Conservation (phyloP, 1,284 basidiomycete genomes). For the Cystobasidium slooffiae region DNA sequence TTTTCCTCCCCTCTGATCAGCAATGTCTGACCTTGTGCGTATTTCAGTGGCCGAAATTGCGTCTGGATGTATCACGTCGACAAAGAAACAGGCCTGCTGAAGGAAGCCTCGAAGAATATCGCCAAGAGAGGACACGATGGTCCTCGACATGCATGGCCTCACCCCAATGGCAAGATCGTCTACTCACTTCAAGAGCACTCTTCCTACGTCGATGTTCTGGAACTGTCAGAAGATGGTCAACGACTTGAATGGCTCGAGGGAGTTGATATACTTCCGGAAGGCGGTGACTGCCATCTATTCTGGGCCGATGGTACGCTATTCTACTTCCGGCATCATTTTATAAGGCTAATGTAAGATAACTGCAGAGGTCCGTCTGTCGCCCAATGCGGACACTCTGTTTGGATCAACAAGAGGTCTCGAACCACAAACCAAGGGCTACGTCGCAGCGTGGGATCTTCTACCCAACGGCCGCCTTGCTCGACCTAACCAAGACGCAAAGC, state of each 20-base stretch:
- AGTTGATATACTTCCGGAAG: slow-evolving; percentile 54
- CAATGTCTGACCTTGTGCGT: slow-evolving; percentile 43
- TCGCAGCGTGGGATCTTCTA: slow-evolving; percentile 55
- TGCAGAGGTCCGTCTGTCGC: slow-evolving; percentile 45
- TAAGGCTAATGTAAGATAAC: slow-evolving; percentile 39
- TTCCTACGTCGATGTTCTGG: slow-evolving; percentile 40
- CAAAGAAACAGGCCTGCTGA: slow-evolving; percentile 51
- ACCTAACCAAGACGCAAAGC: slow-evolving; percentile 45
- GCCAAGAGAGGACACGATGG: slow-evolving; percentile 57
- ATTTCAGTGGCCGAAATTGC: slow-evolving; percentile 57
- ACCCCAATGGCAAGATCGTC: slow-evolving; percentile 57
- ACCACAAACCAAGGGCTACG: slow-evolving; percentile 55
- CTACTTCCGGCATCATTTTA: slow-evolving; percentile 46
- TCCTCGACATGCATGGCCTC: slow-evolving; percentile 58
- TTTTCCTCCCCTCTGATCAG: slow-evolving; percentile 28
- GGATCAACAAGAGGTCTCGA: slow-evolving; percentile 57
- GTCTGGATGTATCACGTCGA: slow-evolving; percentile 57
- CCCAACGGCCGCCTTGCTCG: slow-evolving; percentile 50
- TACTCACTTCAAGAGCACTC: slow-evolving; percentile 57
- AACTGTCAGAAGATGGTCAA: slow-evolving; percentile 44
- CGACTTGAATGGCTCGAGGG: slow-evolving; percentile 53
- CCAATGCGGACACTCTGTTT: slow-evolving; percentile 52
- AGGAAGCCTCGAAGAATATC: slow-evolving; percentile 55
- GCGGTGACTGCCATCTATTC: slow-evolving; percentile 40
- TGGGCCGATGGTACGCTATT: slow-evolving; percentile 1